Base-by-base conservation (phyloP, 148 eudicot species). In the Camellia lanceoleosa region DNA sequence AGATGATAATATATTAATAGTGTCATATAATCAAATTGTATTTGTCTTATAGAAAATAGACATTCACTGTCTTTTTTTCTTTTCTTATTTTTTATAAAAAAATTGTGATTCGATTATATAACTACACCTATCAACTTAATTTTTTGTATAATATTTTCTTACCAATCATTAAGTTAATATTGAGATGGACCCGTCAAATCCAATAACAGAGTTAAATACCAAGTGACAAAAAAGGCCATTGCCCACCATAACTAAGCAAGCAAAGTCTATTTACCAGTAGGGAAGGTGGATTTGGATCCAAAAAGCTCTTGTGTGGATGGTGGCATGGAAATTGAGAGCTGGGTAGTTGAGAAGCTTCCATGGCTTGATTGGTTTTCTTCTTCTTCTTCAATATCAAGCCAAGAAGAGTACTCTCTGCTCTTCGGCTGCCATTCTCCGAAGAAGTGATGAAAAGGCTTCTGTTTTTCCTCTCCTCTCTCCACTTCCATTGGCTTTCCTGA, bases 401-500 rank as follows among this genome's bases (percentile, higher is more conserved):
- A 74, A 52, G 41, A 74, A 52, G 41, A n/a, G 62, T 56, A 73
- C 18, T 52, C 76, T 52, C 44, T 54, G 46, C 76, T 30, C 44
- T 49, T 71, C 11, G 15, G 59, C 30, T 20, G 75, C 75, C 73
- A 72, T 42, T 73, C 76, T 2, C 77, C 66, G 16, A 70, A 68
- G 80, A 78, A 78, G 42, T 68, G 80, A 69, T 68, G 74, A 19
- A 78, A 55, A 38, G 80, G 80, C 65, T 68, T 78, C 19, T 68
- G 64, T 23, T 51, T 69, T 78, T 56, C 67, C 65, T 68, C 80
- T 54, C 15, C 71, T 41, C 18, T 49, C 7, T 78, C 80, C 18
- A 9, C 79, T 64, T 38, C 16, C 49, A 14, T 68, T 16, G 71
- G 71, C 46, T 44, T 12, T 56, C 5, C 5, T 43, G 65, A 54